A percentile compares a stretch with the other conserved stretches of the same genome.
Evolutionary conservation across 2,329 filamentous ascomycete genomes (phyloP).

Genomic region (Madurella mycetomatis): DNA sequence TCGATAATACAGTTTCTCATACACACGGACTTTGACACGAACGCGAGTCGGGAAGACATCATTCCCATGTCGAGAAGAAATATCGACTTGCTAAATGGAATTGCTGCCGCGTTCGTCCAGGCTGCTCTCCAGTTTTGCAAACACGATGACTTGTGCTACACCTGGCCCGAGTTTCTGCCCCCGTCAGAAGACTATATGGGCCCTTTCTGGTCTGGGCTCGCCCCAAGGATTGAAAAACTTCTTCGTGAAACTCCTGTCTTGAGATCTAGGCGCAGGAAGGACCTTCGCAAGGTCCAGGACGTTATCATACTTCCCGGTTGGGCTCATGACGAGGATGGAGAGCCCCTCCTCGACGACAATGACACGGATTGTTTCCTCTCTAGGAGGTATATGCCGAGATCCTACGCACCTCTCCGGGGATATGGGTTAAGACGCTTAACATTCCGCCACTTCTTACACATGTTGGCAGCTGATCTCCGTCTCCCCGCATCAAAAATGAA

Average conservation of each 20-base stretch:
- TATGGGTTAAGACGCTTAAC: too few species aligned
- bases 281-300: not conserved
- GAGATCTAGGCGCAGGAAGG: not conserved
- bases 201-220: not conserved
- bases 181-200: too few species aligned
- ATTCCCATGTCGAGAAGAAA: not conserved
- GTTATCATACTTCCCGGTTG: not conserved
- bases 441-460: not conserved
- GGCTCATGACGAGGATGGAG: not conserved
- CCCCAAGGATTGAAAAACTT: not conserved
- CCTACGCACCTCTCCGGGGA: too few species aligned
- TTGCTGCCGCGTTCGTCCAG: not conserved
- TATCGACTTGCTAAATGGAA: not conserved
- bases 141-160: not conserved
- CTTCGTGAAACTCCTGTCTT: not conserved
- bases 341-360: not conserved
- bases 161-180: not conserved
- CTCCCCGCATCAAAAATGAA: constrained; percentile 1
- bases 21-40: constrained; percentile 1
- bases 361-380: not conserved
- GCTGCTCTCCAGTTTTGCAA: not conserved
- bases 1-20: not conserved
- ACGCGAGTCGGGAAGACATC: not conserved
- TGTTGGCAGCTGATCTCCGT: not conserved
- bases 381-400: not conserved